These are phyloP conservation scores for Botryotinia calthae DNA, from an alignment of 2,329 filamentous ascomycete species.

Conservation along the genomic window DNA sequence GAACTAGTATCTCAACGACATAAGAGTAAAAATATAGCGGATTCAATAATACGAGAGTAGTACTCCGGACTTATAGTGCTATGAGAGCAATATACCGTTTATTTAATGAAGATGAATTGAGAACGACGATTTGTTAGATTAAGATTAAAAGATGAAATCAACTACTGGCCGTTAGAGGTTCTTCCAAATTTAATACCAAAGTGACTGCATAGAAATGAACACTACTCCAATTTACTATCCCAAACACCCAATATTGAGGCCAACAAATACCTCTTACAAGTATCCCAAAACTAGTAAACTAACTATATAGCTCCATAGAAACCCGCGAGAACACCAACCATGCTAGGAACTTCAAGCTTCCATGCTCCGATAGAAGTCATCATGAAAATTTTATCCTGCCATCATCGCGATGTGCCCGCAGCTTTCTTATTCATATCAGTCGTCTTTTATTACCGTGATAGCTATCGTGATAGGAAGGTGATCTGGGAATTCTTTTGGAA, in stretches of 20 bases:
- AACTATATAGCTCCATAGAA: not conserved
- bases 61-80: too few species aligned
- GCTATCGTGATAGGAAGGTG: not conserved
- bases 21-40: too few species aligned
- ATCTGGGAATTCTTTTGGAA: not conserved
- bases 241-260: not conserved
- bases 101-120: too few species aligned
- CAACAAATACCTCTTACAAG: not conserved
- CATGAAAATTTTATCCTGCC: not conserved
- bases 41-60: too few species aligned
- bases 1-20: too few species aligned
- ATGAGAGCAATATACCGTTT: too few species aligned
- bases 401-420: not conserved
- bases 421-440: not conserved
- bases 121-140: too few species aligned
- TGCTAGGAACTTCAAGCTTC: not conserved
- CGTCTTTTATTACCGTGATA: not conserved
- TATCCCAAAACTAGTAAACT: not conserved
- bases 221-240: not conserved
- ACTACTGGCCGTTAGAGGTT: not conserved
- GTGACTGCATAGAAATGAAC: not conserved
- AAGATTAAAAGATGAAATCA: too few species aligned
- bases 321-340: accelerated
- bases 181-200: not conserved
- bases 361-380: not conserved